Evolutionary conservation across 1,139 yeast genomes (phyloP).

Genomic region (Pneumocystis carinii): DNA sequence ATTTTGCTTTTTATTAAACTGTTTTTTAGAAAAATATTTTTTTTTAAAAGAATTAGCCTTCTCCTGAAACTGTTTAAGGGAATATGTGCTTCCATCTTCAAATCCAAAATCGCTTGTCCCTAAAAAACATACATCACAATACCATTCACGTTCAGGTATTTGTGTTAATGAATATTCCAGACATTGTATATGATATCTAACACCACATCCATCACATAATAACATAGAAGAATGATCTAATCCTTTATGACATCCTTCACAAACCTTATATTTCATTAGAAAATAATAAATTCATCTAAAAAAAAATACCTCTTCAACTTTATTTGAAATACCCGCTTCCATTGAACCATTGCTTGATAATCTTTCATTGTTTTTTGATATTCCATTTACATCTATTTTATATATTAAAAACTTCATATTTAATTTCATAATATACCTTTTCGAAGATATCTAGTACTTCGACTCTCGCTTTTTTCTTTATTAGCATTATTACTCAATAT

Average conservation of each 20-base stretch:
- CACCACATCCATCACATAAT: conserved; percentile 61
- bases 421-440: not conserved
- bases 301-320: not conserved
- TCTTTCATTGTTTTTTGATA: not conserved
- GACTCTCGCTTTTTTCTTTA: not conserved
- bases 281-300: not conserved
- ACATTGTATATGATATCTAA: conserved; percentile 51
- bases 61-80: conserved; percentile 43
- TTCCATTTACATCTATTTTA: not conserved
- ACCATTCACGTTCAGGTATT: conserved; percentile 54
- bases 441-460: not conserved
- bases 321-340: not conserved
- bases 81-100: conserved; percentile 54
- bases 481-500: not conserved
- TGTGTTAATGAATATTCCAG: conserved; percentile 36
- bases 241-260: conserved; percentile 34
- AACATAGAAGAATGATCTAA: conserved; percentile 39
- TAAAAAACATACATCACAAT: conserved; percentile 62
- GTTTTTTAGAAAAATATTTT: conserved; percentile 22
- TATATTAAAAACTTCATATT: not conserved
- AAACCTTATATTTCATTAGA: conserved; percentile 7
- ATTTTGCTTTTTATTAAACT: conserved; percentile 3
- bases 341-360: not conserved
- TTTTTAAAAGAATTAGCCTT: conserved; percentile 39
- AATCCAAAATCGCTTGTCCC: conserved; percentile 88